Conservation (phyloP, 2,329 filamentous ascomycete genomes). For the Cordyceps militaris region DNA sequence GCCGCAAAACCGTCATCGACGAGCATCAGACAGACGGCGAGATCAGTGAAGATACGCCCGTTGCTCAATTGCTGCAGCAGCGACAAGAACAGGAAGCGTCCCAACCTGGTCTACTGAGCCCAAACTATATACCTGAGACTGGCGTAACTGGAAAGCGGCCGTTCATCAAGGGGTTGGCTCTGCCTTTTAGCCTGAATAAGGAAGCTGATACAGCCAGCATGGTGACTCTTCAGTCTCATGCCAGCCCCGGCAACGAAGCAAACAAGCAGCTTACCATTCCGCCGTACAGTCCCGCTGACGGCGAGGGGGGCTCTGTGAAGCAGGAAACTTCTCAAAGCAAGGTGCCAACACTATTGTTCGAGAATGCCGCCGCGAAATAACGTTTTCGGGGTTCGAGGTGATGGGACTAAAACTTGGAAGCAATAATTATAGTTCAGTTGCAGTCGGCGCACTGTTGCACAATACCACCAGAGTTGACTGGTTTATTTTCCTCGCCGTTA, state of each 20-base stretch:
- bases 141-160: slow-evolving; percentile 56
- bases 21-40: slow-evolving; percentile 37
- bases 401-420: not conserved
- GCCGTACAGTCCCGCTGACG: slow-evolving; percentile 21
- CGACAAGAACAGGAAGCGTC: slow-evolving; percentile 32
- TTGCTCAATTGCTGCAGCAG: slow-evolving; percentile 36
- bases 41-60: slow-evolving; percentile 34
- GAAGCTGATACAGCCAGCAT: slow-evolving; percentile 63
- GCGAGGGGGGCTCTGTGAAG: not conserved
- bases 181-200: slow-evolving; percentile 63
- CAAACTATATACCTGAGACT: slow-evolving; percentile 37
- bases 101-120: slow-evolving; percentile 37
- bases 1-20: slow-evolving; percentile 41
- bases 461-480: not conserved
- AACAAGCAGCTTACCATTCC: slow-evolving; percentile 7
- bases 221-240: slow-evolving; percentile 51
- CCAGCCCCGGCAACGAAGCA: slow-evolving; percentile 17
- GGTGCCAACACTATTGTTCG: not conserved
- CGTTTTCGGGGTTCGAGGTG: too few relatives aligned
- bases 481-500: not conserved
- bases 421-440: not conserved
- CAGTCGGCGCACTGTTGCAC: not conserved
- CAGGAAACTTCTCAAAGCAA: not conserved
- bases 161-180: slow-evolving; percentile 60
- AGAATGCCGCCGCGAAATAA: not conserved